A percentile compares a stretch with the other conserved stretches of the same genome.
phyloP scores from a whole-genome alignment of 1,284 basidiomycete genomes.

The Microbotryomycetes sp. region DNA sequence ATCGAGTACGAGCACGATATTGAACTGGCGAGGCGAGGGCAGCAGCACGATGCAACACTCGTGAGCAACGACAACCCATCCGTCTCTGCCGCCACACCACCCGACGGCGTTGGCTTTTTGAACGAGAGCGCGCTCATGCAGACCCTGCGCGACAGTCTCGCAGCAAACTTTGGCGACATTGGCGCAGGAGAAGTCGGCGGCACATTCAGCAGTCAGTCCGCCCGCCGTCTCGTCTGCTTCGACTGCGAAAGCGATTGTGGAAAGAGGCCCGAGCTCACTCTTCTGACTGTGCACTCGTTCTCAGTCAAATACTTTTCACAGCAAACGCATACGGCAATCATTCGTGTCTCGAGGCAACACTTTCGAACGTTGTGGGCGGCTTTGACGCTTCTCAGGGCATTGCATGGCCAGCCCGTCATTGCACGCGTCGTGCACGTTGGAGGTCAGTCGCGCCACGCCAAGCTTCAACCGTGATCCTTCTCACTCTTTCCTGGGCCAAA shows the following conservation, averaged over 20 bases:
- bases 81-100: not conserved
- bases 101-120: conserved; percentile 5
- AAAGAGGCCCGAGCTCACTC: not conserved
- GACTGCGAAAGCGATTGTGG: not conserved
- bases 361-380: conserved; percentile 31
- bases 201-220: conserved; percentile 29
- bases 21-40: no score
- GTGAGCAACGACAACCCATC: not conserved
- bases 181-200: conserved; percentile 34
- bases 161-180: conserved; percentile 35
- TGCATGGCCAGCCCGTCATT: conserved; percentile 27
- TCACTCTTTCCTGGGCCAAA: not conserved
- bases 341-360: conserved; percentile 32
- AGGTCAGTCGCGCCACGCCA: conserved; percentile 15
- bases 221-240: no score
- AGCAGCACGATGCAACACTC: not conserved
- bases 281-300: not conserved
- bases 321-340: conserved; percentile 28
- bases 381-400: conserved; percentile 28
- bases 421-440: conserved; percentile 32
- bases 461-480: not conserved
- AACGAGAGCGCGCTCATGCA: conserved; percentile 24
- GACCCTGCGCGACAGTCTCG: conserved; percentile 29
- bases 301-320: conserved; percentile 37
- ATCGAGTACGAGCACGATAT: not conserved